These are phyloP conservation scores for Aspergillus pseudotamarii DNA, from an alignment of 2,329 filamentous ascomycete species.

Conservation along the genomic window DNA sequence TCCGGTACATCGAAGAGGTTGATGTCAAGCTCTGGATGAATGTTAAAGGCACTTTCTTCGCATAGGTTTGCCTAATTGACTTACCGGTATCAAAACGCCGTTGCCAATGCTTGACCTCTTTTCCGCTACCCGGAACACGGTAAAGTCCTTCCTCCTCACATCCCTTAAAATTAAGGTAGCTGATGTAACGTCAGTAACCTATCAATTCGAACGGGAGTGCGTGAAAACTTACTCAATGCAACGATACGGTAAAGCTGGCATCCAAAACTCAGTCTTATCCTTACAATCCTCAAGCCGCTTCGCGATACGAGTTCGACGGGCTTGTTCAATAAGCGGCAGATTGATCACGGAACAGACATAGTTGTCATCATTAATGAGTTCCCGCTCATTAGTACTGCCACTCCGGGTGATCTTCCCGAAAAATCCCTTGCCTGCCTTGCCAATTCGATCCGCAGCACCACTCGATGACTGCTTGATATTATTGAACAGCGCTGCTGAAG, in stretches of 20 bases:
- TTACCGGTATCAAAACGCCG: conserved; percentile 82
- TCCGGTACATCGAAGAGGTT: conserved; percentile 86
- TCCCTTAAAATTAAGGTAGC: conserved; percentile 90
- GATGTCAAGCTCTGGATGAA: conserved; percentile 74
- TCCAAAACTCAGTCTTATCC: conserved; percentile 98
- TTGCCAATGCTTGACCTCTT: conserved; percentile 92
- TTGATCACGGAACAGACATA: conserved; percentile 87
- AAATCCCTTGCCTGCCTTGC: conserved; percentile 77
- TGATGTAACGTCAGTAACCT: conserved; percentile 33
- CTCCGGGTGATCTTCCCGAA: conserved; percentile 77
- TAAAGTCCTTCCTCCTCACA: conserved; percentile 94
- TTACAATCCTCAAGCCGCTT: conserved; percentile 83
- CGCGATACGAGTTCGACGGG: conserved; percentile 86
- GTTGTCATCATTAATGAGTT: conserved; percentile 75
- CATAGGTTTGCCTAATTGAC: conserved; percentile 18
- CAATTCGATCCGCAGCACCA: conserved; percentile 70
- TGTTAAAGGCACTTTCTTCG: conserved; percentile 2
- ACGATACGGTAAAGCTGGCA: conserved; percentile 93
- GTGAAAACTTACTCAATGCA: conserved; percentile 73
- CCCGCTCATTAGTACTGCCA: conserved; percentile 68
- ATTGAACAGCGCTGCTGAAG: conserved; percentile 67
- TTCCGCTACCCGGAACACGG: conserved; percentile 85
- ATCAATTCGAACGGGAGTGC: neutral
- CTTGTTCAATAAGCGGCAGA: conserved; percentile 82
- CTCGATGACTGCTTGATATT: conserved; percentile 73